Evolutionary conservation across 2,329 filamentous ascomycete species (phyloP), one percentile per base, ranked within the genome.

Genomic region (Penicillium sp.): DNA sequence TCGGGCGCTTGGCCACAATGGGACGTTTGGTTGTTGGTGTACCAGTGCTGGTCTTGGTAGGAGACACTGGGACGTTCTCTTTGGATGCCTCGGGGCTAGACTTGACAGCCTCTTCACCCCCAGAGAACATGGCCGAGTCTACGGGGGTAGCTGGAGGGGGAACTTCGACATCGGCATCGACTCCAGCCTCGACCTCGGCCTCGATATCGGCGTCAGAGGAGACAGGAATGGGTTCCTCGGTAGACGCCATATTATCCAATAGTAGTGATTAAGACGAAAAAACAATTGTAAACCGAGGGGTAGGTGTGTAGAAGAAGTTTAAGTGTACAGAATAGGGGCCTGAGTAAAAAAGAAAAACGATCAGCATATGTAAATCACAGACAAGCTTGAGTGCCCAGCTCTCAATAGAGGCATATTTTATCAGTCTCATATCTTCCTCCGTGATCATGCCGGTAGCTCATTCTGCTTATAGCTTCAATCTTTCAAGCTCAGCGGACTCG

Each of bases 71-170:
- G 19, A 57, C 55, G 24, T 69, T 68, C 52, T 73, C 71, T 59
- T 75, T 75, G 49, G 70, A 68, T 24, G 63, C 64, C 48, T 75
- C 74, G 3, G 74, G 73, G 55, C 73, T 76, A 5, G 71, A 64
- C 45, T 70, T 71, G 49, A 59, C 52, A 21, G 68, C 58, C 19
- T 71, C 72, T 37, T 75, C 72, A 24, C 63, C 65, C 19, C 70
- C 73, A 7, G 73, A 75, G 27, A 73, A 57, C 24, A 70, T 49
- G 27, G 63, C 68, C 14, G 68, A 70, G 39, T 71, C 72, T 52
- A 73, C 66, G 3, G 70, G 73, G 41, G 71, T 76, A 37, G 68
- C 72, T 35, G 69, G 73, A 26, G 70, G 67, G 24, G 63, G 64
- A 49, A 66, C 64, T 26, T 74, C 72, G 19, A 63, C 57, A 9